Conservation (phyloP, 2,329 filamentous ascomycete species). For the Ophiostoma angusticollis region DNA sequence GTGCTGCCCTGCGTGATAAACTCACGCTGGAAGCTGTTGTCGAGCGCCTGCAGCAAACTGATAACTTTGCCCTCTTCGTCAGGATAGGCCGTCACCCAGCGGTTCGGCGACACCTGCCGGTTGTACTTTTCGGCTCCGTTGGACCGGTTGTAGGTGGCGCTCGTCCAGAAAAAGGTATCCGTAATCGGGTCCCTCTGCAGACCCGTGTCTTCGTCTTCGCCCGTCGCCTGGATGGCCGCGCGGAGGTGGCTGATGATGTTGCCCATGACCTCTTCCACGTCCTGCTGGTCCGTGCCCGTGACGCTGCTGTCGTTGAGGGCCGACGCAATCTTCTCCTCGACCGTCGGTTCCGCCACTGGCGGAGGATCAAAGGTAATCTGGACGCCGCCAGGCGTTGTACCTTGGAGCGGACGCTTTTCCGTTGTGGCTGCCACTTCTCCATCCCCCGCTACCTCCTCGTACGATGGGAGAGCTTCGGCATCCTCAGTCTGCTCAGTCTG, state of each 20-base stretch:
- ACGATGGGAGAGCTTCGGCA: not conserved
- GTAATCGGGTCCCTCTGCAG: conserved; percentile 75
- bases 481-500: not conserved
- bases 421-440: not conserved
- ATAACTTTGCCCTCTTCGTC: conserved; percentile 28
- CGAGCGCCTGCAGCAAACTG: conserved; percentile 75
- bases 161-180: conserved; percentile 52
- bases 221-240: conserved; percentile 67
- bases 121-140: conserved; percentile 31
- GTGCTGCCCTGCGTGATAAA: conserved; percentile 53
- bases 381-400: not conserved
- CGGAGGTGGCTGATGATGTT: conserved; percentile 86
- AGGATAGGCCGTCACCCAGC: conserved; percentile 48
- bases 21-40: conserved; percentile 73
- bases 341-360: conserved; percentile 23
- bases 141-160: conserved; percentile 46
- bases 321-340: conserved; percentile 31
- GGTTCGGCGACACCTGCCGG: conserved; percentile 40
- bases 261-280: conserved; percentile 91
- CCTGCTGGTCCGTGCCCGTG: conserved; percentile 62
- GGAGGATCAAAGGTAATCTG: conserved; percentile 11
- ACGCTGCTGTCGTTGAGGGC: conserved; percentile 33
- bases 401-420: too few species aligned
- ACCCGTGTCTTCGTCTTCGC: conserved; percentile 45
- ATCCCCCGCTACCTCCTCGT: not conserved